Conservation (phyloP, 306 rosid species). For the Rubus idaeus region DNA sequence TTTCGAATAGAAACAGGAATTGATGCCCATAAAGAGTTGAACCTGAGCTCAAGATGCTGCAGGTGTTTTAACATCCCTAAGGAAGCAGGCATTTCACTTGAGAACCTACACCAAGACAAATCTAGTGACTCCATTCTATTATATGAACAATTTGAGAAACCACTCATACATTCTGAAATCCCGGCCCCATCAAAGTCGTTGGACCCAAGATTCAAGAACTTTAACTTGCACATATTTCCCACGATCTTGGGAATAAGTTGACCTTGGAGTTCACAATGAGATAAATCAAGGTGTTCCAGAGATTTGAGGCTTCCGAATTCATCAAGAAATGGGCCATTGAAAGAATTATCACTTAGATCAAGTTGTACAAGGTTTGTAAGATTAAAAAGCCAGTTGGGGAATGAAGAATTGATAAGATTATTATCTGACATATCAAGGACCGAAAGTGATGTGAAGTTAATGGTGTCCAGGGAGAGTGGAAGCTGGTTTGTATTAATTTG, state of each 20-base stretch:
- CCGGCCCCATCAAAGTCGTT: background rate
- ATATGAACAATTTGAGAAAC: background rate
- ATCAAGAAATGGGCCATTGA: background rate
- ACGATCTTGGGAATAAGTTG: background rate
- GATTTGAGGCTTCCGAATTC: slow-evolving; percentile 11
- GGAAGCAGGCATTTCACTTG: background rate
- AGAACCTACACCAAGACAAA: background rate
- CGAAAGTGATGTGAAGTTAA: no score
- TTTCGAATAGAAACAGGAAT: no score
- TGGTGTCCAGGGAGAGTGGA: no score
- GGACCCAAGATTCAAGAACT: background rate
- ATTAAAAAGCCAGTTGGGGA: background rate
- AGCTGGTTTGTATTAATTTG: no score
- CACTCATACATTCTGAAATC: background rate
- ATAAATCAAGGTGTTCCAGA: background rate
- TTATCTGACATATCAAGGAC: background rate
- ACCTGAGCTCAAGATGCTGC: background rate
- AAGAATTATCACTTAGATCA: background rate
- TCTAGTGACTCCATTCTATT: background rate
- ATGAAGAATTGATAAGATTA: background rate
- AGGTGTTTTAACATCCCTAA: background rate
- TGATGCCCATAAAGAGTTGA: no score
- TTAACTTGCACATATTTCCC: background rate
- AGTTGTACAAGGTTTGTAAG: background rate
- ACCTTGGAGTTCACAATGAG: background rate